phyloP scores from a whole-genome alignment of 176 grass and related monocot genomes.

The Luzula sylvatica region DNA sequence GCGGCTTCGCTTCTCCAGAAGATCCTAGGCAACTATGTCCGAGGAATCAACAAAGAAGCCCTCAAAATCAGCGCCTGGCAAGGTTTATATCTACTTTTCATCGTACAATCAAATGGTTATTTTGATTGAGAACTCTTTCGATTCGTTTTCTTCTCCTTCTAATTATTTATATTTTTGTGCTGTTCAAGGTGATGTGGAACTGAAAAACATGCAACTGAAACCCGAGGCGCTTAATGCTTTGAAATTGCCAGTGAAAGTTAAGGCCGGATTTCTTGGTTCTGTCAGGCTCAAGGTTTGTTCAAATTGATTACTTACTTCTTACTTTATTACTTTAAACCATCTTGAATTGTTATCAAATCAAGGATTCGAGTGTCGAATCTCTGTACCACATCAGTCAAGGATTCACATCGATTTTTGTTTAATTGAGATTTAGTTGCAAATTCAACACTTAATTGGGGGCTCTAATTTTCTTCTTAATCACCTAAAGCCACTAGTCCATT shows the following conservation, averaged over 20 bases:
- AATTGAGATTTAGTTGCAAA: conserved; percentile 4
- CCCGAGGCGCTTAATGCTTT: conserved; percentile 95
- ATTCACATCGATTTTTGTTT: not conserved
- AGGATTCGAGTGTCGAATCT: too few relatives aligned
- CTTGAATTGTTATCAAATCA: too few relatives aligned
- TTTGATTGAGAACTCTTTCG: conserved; percentile 11
- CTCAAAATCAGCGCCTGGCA: conserved; percentile 98
- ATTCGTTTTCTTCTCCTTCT: conserved; percentile 22
- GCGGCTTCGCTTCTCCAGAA: conserved; percentile 84
- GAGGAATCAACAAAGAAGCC: conserved; percentile 86
- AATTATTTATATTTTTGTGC: not conserved
- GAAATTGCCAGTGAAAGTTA: conserved; percentile 87
- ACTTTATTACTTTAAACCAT: not conserved
- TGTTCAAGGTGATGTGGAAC: conserved; percentile 71
- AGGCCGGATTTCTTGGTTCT: conserved; percentile 96
- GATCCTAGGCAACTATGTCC: conserved; percentile 94
- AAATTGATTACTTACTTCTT: conserved; percentile 25
- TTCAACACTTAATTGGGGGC: not conserved
- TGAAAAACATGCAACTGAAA: conserved; percentile 90
- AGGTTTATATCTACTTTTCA: conserved; percentile 32
- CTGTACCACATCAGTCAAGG: not conserved
- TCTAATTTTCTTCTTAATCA: not conserved
- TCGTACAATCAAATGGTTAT: not conserved
- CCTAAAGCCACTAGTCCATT: not conserved
- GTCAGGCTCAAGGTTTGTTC: conserved; percentile 82